phyloP scores from a whole-genome alignment of 176 grass and related monocot species.

The Oryza coarctata region DNA sequence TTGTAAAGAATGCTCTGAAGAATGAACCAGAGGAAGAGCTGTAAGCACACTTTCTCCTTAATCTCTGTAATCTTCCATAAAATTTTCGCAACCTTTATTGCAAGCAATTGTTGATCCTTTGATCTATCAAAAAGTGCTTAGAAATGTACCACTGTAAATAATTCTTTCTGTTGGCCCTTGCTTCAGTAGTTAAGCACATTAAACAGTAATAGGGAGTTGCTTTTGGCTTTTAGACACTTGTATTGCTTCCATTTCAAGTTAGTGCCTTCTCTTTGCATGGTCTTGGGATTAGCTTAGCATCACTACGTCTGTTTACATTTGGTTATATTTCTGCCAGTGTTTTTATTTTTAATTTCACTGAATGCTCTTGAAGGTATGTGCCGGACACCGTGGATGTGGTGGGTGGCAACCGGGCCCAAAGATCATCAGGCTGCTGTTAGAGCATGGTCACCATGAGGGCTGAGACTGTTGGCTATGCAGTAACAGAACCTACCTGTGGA shows the following conservation, averaged over 20 bases:
- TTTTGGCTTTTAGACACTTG: not conserved
- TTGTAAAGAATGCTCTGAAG: slow-evolving; percentile 82
- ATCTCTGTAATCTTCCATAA: not conserved
- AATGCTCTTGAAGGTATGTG: slow-evolving; percentile 59
- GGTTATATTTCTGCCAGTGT: not conserved
- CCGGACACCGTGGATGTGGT: slow-evolving; percentile 82
- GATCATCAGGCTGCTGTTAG: slow-evolving; percentile 82
- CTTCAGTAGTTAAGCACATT: not conserved
- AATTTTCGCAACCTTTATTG: not conserved
- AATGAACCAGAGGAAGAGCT: slow-evolving; percentile 96
- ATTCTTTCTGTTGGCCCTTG: not conserved
- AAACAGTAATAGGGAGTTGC: not conserved
- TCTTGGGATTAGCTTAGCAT: not conserved
- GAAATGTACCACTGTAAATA: not conserved
- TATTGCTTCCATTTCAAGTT: not conserved
- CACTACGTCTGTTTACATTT: not conserved
- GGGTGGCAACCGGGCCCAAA: slow-evolving; percentile 53
- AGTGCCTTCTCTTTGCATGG: not conserved
- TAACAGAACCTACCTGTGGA: not conserved
- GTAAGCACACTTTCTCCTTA: slow-evolving; percentile 52
- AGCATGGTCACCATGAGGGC: not conserved
- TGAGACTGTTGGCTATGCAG: slow-evolving; percentile 6
- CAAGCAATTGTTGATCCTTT: not conserved
- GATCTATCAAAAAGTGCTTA: not conserved
- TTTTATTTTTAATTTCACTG: not conserved